Conservation (phyloP, 2,329 filamentous ascomycete species). For the Aureobasidium pullulans region DNA sequence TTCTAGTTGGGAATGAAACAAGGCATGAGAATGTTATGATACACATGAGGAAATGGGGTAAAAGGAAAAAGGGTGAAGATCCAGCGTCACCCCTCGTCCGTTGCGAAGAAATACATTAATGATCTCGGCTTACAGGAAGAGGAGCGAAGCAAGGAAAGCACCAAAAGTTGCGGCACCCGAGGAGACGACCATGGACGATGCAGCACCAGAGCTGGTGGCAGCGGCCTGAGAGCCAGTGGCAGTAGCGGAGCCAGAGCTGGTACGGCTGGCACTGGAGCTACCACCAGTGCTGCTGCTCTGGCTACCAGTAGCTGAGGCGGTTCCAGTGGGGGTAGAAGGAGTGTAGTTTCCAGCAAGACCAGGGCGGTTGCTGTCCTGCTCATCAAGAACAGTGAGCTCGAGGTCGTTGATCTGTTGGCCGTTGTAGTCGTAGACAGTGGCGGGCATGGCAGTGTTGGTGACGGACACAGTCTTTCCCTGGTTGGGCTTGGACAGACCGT, state of each 20-base stretch:
- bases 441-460: constrained; percentile 44
- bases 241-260: not conserved
- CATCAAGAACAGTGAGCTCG: not conserved
- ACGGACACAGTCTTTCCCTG: constrained; percentile 48
- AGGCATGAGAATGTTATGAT: not conserved
- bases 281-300: not conserved
- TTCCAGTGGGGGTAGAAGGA: not conserved
- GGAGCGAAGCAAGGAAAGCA: constrained; percentile 5
- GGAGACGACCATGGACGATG: not conserved
- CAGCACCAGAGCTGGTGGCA: not conserved
- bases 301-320: not conserved
- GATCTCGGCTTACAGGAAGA: constrained; percentile 2
- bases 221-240: not conserved
- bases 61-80: not conserved
- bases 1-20: not conserved
- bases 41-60: not conserved
- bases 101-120: not conserved
- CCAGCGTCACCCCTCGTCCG: constrained; percentile 2
- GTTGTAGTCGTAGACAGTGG: constrained; percentile 46
- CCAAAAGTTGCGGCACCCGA: constrained; percentile 1
- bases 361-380: constrained; percentile 8
- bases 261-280: not conserved
- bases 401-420: constrained; percentile 54
- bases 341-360: constrained; percentile 8
- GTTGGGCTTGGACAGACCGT: constrained; percentile 59